These are phyloP conservation scores for Mrakia gelida DNA, from an alignment of 768 basidiomycete species.

Conservation along the genomic window DNA sequence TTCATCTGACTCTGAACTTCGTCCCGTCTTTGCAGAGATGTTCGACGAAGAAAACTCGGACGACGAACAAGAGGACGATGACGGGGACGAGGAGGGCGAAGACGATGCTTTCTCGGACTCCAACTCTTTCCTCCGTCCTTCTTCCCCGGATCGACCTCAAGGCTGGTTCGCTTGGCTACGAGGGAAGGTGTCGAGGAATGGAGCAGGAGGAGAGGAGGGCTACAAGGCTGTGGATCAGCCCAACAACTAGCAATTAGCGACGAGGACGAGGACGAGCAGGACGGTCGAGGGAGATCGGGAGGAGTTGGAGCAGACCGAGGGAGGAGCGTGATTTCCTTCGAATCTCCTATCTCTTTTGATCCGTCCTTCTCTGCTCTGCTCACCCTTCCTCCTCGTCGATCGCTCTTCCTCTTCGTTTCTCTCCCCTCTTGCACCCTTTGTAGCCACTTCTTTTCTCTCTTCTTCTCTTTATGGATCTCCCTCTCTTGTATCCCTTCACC, in stretches of 20 bases:
- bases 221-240: slow-evolving; percentile 12
- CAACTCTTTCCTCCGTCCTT: background rate
- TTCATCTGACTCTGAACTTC: no score
- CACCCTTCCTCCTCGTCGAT: background rate
- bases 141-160: background rate
- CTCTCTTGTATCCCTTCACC: background rate
- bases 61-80: slow-evolving; percentile 10
- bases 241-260: background rate
- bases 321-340: background rate
- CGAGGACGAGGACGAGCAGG: background rate
- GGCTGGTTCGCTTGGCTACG: slow-evolving; percentile 1
- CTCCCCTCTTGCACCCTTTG: background rate
- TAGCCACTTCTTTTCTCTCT: background rate
- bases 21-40: no score
- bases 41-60: slow-evolving; percentile 8
- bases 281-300: background rate
- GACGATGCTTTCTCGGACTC: background rate
- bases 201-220: background rate
- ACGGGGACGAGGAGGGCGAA: background rate
- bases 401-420: background rate
- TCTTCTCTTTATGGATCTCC: background rate
- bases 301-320: background rate
- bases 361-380: background rate
- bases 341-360: background rate
- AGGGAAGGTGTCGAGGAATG: background rate